Conservation (phyloP, 2,329 filamentous ascomycete species). For the Cladorrhinum sp. region DNA sequence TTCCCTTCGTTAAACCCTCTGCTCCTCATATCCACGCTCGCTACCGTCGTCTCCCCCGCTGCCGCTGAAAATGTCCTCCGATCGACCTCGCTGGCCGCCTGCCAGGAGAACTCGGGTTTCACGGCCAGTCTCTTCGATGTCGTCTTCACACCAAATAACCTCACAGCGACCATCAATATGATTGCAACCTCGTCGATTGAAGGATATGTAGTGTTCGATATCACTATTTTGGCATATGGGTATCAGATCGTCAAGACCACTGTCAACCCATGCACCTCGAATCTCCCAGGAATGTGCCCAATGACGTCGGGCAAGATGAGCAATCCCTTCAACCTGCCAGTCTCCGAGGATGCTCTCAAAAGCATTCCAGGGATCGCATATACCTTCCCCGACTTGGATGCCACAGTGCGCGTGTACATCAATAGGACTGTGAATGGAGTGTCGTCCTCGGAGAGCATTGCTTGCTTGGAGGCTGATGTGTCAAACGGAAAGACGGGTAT, state of each 20-base stretch:
- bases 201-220: constrained; percentile 68
- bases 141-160: constrained; percentile 63
- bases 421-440: constrained; percentile 52
- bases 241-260: constrained; percentile 59
- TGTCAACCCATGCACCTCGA: constrained; percentile 66
- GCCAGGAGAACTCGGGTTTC: constrained; percentile 73
- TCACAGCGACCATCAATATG: constrained; percentile 63
- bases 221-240: constrained; percentile 72
- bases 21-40: constrained; percentile 44
- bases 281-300: constrained; percentile 70
- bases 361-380: constrained; percentile 76
- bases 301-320: constrained; percentile 67
- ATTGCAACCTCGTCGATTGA: constrained; percentile 70
- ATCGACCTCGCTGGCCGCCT: constrained; percentile 80
- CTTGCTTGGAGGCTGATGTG: constrained; percentile 76
- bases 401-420: constrained; percentile 71
- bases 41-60: constrained; percentile 43
- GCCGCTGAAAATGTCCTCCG: constrained; percentile 60
- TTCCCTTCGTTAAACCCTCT: constrained; percentile 42
- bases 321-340: constrained; percentile 56
- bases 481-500: constrained; percentile 71
- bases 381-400: constrained; percentile 78
- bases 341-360: constrained; percentile 53
- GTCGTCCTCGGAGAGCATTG: constrained; percentile 54
- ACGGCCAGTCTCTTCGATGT: constrained; percentile 79